Percentiles rank a stretch among this genome's conserved stretches.
phyloP scores from a whole-genome alignment of 2,329 filamentous ascomycete species.

The Fusarium nodosum region DNA sequence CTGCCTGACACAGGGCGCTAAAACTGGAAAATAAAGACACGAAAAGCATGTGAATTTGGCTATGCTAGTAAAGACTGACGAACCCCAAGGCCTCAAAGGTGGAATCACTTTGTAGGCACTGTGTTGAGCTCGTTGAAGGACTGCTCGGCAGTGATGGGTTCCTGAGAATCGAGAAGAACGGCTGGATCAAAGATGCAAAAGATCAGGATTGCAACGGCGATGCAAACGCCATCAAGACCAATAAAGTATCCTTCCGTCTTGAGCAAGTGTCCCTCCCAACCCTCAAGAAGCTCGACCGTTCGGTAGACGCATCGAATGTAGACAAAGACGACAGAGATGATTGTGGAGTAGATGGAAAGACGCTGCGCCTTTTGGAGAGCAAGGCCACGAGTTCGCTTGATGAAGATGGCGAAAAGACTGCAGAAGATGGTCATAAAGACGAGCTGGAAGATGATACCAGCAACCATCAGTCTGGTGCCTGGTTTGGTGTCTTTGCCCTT shows the following conservation, averaged over 20 bases:
- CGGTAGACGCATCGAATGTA: conserved; percentile 65
- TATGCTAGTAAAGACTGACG: not conserved
- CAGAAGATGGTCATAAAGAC: conserved; percentile 63
- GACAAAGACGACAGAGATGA: conserved; percentile 59
- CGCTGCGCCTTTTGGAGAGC: conserved; percentile 50
- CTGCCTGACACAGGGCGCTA: no score
- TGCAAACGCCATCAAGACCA: conserved; percentile 63
- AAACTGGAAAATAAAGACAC: not conserved
- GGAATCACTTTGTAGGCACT: conserved; percentile 1
- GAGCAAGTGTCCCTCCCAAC: conserved; percentile 64
- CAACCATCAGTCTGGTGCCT: conserved; percentile 64
- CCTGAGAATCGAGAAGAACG: conserved; percentile 12
- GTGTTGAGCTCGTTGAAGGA: conserved; percentile 26
- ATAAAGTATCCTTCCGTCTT: conserved; percentile 65
- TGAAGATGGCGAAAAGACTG: conserved; percentile 55
- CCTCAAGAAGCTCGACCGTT: conserved; percentile 63
- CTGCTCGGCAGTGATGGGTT: not conserved
- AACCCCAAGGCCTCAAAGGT: not conserved
- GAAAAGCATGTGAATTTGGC: not conserved
- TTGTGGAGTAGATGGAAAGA: conserved; percentile 54
- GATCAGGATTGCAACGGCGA: conserved; percentile 59
- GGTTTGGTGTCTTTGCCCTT: conserved; percentile 55
- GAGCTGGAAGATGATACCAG: conserved; percentile 65
- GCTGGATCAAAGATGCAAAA: conserved; percentile 57
- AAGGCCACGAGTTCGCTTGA: conserved; percentile 54